Percentiles rank a stretch among this genome's conserved stretches.
Conservation (phyloP, 2,329 filamentous ascomycete genomes). For the Neonectria ditissima region DNA sequence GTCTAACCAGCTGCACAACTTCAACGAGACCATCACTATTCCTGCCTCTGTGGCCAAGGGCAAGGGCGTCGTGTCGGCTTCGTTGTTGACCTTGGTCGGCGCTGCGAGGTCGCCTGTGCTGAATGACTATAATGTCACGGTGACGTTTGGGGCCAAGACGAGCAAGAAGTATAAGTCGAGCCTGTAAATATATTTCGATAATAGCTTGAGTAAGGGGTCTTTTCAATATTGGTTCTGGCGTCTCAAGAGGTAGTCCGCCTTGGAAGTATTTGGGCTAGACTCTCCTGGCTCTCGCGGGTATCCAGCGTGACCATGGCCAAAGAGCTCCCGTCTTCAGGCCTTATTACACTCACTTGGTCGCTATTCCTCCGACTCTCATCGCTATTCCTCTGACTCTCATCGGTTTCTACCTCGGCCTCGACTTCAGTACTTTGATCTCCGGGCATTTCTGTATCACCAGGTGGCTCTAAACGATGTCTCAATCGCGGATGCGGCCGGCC, state of each 20-base stretch:
- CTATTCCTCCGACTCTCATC: background rate
- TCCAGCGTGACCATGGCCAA: background rate
- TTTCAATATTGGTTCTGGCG: background rate
- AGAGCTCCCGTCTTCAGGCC: too few relatives aligned
- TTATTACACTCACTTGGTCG: background rate
- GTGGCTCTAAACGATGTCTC: background rate
- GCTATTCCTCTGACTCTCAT: too few relatives aligned
- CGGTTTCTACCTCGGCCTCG: background rate
- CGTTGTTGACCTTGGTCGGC: conserved; percentile 46
- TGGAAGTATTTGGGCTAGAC: background rate
- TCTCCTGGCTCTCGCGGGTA: background rate
- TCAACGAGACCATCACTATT: conserved; percentile 44
- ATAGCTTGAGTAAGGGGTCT: background rate
- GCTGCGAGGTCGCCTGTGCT: conserved; percentile 34
- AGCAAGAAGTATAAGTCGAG: conserved; percentile 38
- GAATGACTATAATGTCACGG: conserved; percentile 42
- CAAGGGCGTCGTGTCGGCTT: conserved; percentile 42
- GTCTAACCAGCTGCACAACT: conserved; percentile 45
- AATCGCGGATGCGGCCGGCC: background rate
- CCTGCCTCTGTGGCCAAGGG: conserved; percentile 38
- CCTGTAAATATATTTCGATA: background rate
- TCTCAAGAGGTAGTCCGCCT: background rate
- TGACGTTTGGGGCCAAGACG: conserved; percentile 43
- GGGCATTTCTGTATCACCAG: background rate
- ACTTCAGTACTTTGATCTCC: background rate